phyloP scores from a whole-genome alignment of 805 yeast species.

The Candida mattraensis region DNA sequence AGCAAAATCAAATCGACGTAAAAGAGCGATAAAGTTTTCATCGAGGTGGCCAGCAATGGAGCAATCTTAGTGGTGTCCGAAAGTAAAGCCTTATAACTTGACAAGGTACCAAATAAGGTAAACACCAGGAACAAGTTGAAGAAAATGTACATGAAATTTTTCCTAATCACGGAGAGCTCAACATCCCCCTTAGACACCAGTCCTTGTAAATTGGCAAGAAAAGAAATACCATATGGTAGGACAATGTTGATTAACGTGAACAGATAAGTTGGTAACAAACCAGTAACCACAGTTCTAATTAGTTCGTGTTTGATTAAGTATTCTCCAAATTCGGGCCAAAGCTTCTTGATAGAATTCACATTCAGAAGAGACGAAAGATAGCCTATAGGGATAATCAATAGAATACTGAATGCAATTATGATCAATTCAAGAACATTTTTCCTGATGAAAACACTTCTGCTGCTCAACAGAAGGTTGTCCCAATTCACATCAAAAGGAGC shows the following conservation, averaged over 20 bases:
- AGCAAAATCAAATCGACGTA: conserved; percentile 62
- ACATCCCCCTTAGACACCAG: conserved; percentile 56
- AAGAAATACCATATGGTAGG: conserved; percentile 56
- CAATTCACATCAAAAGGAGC: conserved; percentile 95
- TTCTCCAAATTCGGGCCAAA: conserved; percentile 62
- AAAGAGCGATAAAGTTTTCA: conserved; percentile 51
- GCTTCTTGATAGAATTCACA: conserved; percentile 51
- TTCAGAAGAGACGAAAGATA: conserved; percentile 58
- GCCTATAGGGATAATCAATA: conserved; percentile 54
- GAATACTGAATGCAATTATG: conserved; percentile 49
- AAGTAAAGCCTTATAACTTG: conserved; percentile 57
- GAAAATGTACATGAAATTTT: conserved; percentile 60
- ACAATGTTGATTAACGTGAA: conserved; percentile 53
- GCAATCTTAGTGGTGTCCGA: conserved; percentile 62
- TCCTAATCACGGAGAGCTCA: conserved; percentile 54
- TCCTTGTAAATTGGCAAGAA: conserved; percentile 51
- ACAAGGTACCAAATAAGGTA: conserved; percentile 59
- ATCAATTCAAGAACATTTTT: conserved; percentile 34
- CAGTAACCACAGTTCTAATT: conserved; percentile 56
- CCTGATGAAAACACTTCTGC: conserved; percentile 36
- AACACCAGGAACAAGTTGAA: conserved; percentile 62
- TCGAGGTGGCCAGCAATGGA: conserved; percentile 51
- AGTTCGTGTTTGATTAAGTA: conserved; percentile 49
- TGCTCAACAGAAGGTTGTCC: conserved; percentile 52
- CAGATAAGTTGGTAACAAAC: conserved; percentile 60